Base-by-base conservation (phyloP, 2,329 filamentous ascomycete species). In the Fusarium foetens region DNA sequence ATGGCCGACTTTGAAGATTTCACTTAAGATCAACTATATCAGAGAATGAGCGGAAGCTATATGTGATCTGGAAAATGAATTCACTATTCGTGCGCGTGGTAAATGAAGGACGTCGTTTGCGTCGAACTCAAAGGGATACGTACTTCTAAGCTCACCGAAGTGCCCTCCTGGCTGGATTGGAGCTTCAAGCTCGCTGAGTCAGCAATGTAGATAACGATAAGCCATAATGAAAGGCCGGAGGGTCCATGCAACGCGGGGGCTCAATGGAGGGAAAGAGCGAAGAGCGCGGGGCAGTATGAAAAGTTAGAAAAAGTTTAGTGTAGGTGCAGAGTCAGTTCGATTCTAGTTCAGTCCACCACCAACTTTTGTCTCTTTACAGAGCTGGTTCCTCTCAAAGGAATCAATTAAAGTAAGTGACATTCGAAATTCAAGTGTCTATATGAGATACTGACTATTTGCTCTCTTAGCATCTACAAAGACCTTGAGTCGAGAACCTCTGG, bases 331-430 rank as follows among this genome's bases (percentile, higher is more conserved):
- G 52, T 54, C 53, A 69, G 59, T 64, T 58, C n/a, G 42, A 52
- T 36, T 25, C 55, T 25, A 55, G 46, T 54, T 57, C 29, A 29
- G 29, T 21, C 51, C 46, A 68, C 63, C 64, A 55, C 64, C 64
- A 63, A 68, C 33, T 51, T 69, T 70, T 69, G 51, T 35, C 52
- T 71, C 57, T 63, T 68, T 25, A 42, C 23, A 65, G 70, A 73
- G 70, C 72, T 76, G 72, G 66, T 63, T 71, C 62, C 74, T 71
- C 61, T 73, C 45, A 61, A 58, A 57, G 49, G 74, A 51, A 52
- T 64, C 72, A 67, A 75, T 76, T 70, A 61, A 58, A 67, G 35
- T 58, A 27, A 54, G 57, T 53, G 10, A 19, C 1, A 31, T 46
- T 33, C 29, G 19, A 33, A 45, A 21, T 29, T 3, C 16, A n/a